Conservation (phyloP, 305 asterid species). For the Fraxinus baroniana region DNA sequence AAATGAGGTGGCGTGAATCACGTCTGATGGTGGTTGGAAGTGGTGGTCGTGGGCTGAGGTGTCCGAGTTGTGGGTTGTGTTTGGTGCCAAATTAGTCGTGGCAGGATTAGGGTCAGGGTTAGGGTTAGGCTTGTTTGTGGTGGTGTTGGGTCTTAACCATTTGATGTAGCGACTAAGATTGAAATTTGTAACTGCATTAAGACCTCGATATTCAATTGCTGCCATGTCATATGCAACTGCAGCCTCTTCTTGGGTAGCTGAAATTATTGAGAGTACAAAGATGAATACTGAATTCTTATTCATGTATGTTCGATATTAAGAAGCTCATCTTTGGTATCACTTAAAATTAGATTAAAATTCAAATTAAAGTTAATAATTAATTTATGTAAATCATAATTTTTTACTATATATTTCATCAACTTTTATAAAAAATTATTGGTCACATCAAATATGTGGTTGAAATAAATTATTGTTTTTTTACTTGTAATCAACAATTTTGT, state of each 20-base stretch:
- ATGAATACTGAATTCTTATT: background rate
- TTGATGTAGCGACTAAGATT: constrained; percentile 80
- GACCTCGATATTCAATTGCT: constrained; percentile 76
- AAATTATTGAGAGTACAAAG: background rate
- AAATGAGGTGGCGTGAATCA: constrained; percentile 14
- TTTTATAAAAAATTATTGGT: too few species aligned
- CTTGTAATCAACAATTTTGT: background rate
- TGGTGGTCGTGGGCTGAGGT: constrained; percentile 23
- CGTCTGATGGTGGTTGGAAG: constrained; percentile 30
- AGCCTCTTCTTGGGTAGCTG: constrained; percentile 88
- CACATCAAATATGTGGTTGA: too few species aligned
- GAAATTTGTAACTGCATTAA: constrained; percentile 74
- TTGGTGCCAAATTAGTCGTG: constrained; percentile 3
- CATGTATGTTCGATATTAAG: background rate
- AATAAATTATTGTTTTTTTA: too few species aligned
- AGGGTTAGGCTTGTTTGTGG: constrained; percentile 16
- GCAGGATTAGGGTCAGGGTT: background rate
- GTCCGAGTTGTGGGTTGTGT: constrained; percentile 21
- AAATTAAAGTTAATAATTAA: too few species aligned
- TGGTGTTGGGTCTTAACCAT: constrained; percentile 59
- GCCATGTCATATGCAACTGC: constrained; percentile 88
- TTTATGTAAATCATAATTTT: background rate
- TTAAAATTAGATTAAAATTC: too few species aligned
- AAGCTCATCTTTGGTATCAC: background rate
- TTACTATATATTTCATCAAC: too few species aligned